Percentiles rank a stretch among this genome's conserved stretches.
These are phyloP conservation scores for Medicago lupulina DNA, from an alignment of 306 rosid species.

Conservation along the genomic window DNA sequence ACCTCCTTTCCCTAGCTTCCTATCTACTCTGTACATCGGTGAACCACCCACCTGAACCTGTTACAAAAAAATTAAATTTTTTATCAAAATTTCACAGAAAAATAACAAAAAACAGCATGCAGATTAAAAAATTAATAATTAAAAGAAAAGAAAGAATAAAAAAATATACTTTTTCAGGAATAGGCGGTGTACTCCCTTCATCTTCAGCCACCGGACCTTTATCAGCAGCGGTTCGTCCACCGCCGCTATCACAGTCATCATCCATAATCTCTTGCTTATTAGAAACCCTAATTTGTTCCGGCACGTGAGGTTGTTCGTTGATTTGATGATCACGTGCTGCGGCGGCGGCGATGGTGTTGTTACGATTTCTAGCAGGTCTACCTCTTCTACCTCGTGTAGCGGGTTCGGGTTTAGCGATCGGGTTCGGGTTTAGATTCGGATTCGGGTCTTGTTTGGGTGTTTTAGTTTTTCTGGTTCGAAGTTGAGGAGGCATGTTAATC, in stretches of 20 bases:
- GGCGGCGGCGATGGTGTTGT: neutral
- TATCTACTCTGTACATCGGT: conserved; percentile 73
- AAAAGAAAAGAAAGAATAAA: neutral
- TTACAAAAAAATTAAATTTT: conserved; percentile 4
- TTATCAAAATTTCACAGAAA: neutral
- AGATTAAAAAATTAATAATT: neutral
- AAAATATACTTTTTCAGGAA: conserved; percentile 76
- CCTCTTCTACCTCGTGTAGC: conserved; percentile 35
- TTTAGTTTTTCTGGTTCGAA: conserved; percentile 50
- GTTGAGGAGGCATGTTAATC: conserved; percentile 53
- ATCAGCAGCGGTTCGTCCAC: conserved; percentile 68
- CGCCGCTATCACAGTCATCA: conserved; percentile 68
- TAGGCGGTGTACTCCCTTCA: conserved; percentile 66
- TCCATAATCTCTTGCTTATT: conserved; percentile 65
- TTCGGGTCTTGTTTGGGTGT: conserved; percentile 3
- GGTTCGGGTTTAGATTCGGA: conserved; percentile 47
- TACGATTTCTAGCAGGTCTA: conserved; percentile 31
- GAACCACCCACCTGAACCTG: conserved; percentile 98
- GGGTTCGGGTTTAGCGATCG: conserved; percentile 37
- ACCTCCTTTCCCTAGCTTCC: conserved; percentile 93
- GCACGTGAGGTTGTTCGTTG: neutral
- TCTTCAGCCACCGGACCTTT: conserved; percentile 70
- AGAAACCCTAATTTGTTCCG: conserved; percentile 41
- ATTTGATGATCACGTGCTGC: conserved; percentile 15
- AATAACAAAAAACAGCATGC: neutral